Conservation (phyloP, 176 grass and related monocot genomes). For the Oryza punctata region DNA sequence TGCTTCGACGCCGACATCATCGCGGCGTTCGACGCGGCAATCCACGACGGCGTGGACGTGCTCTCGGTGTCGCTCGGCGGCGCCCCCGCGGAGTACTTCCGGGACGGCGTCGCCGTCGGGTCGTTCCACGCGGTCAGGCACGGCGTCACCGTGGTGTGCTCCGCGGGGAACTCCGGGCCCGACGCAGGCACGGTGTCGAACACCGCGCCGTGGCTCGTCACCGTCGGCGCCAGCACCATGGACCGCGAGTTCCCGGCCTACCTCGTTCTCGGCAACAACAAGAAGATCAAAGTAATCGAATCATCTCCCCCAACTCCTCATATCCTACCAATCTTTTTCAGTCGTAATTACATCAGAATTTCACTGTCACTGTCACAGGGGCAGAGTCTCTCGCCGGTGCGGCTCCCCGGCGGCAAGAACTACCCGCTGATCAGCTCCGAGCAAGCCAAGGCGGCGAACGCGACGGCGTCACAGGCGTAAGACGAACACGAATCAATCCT, state of each 20-base stretch:
- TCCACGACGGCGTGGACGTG: constrained; percentile 83
- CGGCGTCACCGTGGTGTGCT: constrained; percentile 72
- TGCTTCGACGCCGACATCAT: constrained; percentile 92
- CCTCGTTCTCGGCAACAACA: constrained; percentile 53
- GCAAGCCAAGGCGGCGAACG: constrained; percentile 49
- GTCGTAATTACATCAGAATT: not conserved
- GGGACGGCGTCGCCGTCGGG: constrained; percentile 78
- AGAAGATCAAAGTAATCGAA: constrained; percentile 54
- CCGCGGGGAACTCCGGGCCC: constrained; percentile 78
- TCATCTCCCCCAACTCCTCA: not conserved
- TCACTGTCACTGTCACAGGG: constrained; percentile 46
- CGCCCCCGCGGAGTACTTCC: constrained; percentile 51
- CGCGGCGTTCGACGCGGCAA: constrained; percentile 80
- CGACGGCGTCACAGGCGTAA: constrained; percentile 55
- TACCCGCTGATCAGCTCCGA: constrained; percentile 67
- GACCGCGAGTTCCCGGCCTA: constrained; percentile 80
- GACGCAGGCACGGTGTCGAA: constrained; percentile 64
- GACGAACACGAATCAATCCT: not conserved
- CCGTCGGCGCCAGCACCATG: constrained; percentile 78
- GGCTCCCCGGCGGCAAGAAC: constrained; percentile 46
- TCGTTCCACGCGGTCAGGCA: constrained; percentile 79
- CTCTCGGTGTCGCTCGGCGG: constrained; percentile 88
- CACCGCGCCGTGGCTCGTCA: constrained; percentile 85
- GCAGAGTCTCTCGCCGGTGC: constrained; percentile 63
- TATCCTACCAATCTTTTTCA: not conserved